These are phyloP conservation scores for Dipteronia sinensis DNA, from an alignment of 345 rosid genomes.

Conservation along the genomic window DNA sequence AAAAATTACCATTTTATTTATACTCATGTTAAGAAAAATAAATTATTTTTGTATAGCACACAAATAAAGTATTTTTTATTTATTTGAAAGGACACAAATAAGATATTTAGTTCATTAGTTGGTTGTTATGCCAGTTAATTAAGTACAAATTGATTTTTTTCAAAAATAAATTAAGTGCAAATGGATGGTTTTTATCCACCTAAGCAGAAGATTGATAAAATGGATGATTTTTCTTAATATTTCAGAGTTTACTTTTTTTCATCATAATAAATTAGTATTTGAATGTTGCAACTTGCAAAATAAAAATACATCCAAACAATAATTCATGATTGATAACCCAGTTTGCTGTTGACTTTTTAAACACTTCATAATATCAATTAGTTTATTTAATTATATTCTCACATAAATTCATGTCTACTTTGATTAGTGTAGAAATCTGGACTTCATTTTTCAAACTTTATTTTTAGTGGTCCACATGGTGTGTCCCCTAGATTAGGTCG, in stretches of 20 bases:
- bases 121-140: background rate
- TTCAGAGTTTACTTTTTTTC: background rate
- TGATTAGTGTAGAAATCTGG: background rate
- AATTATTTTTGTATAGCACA: no score
- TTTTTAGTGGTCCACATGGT: no score
- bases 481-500: background rate
- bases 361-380: background rate
- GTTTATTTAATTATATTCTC: background rate
- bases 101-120: background rate
- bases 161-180: background rate
- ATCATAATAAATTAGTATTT: background rate
- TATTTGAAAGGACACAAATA: background rate
- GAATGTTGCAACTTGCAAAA: background rate
- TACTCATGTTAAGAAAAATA: no score
- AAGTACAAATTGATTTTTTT: no score
- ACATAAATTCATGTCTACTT: background rate
- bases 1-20: background rate
- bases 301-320: background rate
- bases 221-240: background rate
- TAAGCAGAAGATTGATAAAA: background rate
- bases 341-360: background rate
- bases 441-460: background rate
- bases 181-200: background rate
- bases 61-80: no score
- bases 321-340: background rate